Base-by-base conservation (phyloP, 2,329 filamentous ascomycete species). In the Massarina eburnea region DNA sequence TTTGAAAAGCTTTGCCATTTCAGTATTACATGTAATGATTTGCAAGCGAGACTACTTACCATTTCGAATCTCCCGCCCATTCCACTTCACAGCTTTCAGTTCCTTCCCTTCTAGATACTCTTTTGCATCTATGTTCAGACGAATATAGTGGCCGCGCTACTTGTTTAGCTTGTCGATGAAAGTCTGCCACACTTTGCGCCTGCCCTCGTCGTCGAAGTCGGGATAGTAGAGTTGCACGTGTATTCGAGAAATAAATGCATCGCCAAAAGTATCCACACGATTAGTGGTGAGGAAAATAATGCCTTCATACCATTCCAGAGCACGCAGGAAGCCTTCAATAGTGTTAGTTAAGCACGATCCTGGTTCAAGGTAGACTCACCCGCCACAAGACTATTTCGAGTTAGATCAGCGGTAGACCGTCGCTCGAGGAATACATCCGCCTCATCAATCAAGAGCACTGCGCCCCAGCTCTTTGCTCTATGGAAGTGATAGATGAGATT, bases 181-280 rank as follows among this genome's bases (percentile, higher is more conserved):
- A 2, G 48, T 54, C 5, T 54, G 40, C 64, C 62, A 67, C 5
- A 65, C 53, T 18, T 57, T 32, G 1, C 26, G 33, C n/a, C 60
- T 40, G 10, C 41, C 43, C 9, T 43, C 41, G 10, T 52, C 38
- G 4, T 37, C 37, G 17, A 67, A 53, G 5, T 55, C 45, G 1
- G 52, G 47, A 30, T 95, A 95, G 21, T 86, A 80, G 8, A 95
- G 72, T 0, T 88, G 86, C 49, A 95, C 83, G 67, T 95, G 89
- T 52, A 94, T 94, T 19, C 90, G 82, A 4, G 85, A 89, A 62
- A 91, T 86, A 75, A 95, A 95, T 0, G 90, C 90, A 51, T 92
- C 88, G 58, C 95, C 90, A 60, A 95, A 94, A 0, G 86, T 89
- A 26, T 43, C 48, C 1, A 61, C 43, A 6, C 55, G 32, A 30